Evolutionary conservation across 345 rosid genomes (phyloP), one percentile per base, ranked within the genome.

Genomic region (Bruguiera parviflora): DNA sequence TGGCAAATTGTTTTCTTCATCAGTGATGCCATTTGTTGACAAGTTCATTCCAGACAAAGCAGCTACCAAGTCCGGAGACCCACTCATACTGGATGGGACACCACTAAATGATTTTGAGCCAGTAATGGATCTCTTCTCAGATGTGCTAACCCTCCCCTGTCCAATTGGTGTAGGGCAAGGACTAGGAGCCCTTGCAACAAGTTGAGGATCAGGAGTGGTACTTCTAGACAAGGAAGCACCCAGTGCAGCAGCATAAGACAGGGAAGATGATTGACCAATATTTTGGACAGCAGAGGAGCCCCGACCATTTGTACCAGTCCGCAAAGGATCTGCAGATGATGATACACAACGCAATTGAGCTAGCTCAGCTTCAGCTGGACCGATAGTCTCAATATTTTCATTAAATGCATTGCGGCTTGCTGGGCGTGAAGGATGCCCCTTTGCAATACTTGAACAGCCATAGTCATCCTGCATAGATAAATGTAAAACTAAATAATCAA

Each of bases 91-190:
- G 60, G 93, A 80, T 9, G 92, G 64, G 62, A 80, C 75, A 57
- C 84, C 84, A 59, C 78, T 83, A 73, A 86, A 84, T 5, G 91
- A 80, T 82, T 78, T 86, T 33, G 89, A 75, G 69, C 81, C 66
- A 35, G 64, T 65, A 43, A 78, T 53, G 73, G 68, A 80, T 83
- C 94, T 85, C 83, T 89, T 94, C 47, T 89, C 97, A 1, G 81
- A 70, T 29, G 84, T 57, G 27, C 73, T 76, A 49, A 69, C 75
- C 79, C 98, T 84, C 3, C 88, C 96, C 22, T 85, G 85, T 21
- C 97, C 98, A 72, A 93, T 91, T 29, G 97, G 96, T 11, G 91
- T 84, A 11, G 81, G 85, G 71, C 96, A 84, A 58, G 97, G 98
- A 77, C 98, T 94, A 61, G 97, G 98, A 55, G 85, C 90, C 81